phyloP scores from a whole-genome alignment of 179 eudicot species.

The Beta macrorhiza region DNA sequence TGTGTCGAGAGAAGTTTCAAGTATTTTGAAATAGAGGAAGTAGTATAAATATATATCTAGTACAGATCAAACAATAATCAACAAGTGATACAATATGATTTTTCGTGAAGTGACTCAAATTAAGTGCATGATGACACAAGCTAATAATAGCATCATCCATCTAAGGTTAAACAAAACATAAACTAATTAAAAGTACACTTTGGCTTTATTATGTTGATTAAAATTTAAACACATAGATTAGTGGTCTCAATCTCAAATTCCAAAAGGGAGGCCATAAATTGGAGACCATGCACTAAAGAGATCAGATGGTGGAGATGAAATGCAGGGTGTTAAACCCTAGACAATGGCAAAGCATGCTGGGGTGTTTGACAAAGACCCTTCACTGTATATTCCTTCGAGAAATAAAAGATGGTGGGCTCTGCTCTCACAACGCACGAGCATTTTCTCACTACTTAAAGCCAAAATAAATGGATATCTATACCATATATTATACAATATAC shows the following conservation, averaged over 20 bases:
- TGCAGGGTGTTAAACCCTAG: constrained; percentile 16
- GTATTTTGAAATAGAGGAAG: no score
- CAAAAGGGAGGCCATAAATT: not conserved
- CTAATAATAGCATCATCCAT: not conserved
- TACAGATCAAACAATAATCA: not conserved
- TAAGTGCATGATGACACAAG: constrained; percentile 27
- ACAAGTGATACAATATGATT: not conserved
- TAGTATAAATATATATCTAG: not conserved
- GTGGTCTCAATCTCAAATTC: not conserved
- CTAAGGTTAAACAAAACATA: not conserved
- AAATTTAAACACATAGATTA: not conserved
- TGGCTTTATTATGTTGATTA: constrained; percentile 18
- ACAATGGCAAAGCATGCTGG: constrained; percentile 17
- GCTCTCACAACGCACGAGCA: constrained; percentile 29
- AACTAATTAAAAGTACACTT: constrained; percentile 13
- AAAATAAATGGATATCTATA: not conserved
- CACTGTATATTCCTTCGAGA: constrained; percentile 20
- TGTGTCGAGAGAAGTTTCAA: no score
- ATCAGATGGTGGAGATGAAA: not conserved
- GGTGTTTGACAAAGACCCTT: constrained; percentile 12
- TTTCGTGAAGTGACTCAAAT: not conserved
- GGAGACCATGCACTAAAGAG: not conserved
- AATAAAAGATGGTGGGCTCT: not conserved
- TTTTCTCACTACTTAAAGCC: not conserved
- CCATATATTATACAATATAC: constrained; percentile 12